Conservation (phyloP, 2,329 filamentous ascomycete genomes). For the Aspergillus brasiliensis region DNA sequence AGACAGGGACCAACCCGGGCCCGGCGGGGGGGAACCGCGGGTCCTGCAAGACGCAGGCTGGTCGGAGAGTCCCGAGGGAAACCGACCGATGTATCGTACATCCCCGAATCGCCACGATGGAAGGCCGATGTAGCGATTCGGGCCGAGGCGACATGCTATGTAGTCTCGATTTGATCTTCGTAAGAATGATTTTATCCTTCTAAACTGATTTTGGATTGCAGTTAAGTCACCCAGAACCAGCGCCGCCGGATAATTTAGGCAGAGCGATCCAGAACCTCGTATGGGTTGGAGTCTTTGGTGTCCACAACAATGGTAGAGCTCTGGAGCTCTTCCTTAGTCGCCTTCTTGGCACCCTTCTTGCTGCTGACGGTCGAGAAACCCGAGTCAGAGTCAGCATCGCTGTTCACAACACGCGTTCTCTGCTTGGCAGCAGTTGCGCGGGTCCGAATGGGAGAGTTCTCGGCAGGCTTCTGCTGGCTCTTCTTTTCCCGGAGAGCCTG, state of each 20-base stretch:
- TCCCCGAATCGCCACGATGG: not conserved
- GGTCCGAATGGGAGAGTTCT: slow-evolving; percentile 36
- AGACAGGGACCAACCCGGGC: not conserved
- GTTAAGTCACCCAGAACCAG: not conserved
- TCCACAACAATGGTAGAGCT: slow-evolving; percentile 15
- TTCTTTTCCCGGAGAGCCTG: slow-evolving; percentile 25
- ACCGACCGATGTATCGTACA: not conserved
- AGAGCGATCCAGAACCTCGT: slow-evolving; percentile 31
- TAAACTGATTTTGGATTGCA: not conserved
- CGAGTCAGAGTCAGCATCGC: slow-evolving; percentile 24
- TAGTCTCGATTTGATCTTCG: not conserved
- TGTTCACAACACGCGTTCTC: slow-evolving; percentile 25
- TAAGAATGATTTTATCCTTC: not conserved
- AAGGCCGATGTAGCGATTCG: not conserved
- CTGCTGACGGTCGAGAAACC: slow-evolving; percentile 34
- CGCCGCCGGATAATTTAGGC: slow-evolving; percentile 4
- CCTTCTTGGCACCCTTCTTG: slow-evolving; percentile 38
- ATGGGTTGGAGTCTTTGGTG: slow-evolving; percentile 34
- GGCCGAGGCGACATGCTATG: not conserved
- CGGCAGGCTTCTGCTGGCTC: slow-evolving; percentile 17
- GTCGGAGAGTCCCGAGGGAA: not conserved
- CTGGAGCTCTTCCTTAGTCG: slow-evolving; percentile 26
- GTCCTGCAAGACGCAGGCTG: not conserved
- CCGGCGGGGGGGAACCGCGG: not conserved
- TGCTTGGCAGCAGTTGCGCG: slow-evolving; percentile 33